These are phyloP conservation scores for Ambrosia artemisiifolia DNA, from an alignment of 129 eudicot species.

Conservation along the genomic window DNA sequence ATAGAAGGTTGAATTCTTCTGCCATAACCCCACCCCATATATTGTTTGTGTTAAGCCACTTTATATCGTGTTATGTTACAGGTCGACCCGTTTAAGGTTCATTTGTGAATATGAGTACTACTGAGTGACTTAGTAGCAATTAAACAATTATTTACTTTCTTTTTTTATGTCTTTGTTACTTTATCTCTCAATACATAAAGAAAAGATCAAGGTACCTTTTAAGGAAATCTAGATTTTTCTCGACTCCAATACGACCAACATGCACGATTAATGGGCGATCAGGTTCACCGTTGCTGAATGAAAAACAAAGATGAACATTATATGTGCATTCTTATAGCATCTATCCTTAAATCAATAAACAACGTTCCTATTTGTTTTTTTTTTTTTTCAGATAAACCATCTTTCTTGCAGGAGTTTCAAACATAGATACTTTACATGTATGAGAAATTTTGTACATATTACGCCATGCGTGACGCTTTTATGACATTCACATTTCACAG, in stretches of 20 bases:
- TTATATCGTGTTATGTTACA: too few species aligned
- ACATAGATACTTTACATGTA: not conserved
- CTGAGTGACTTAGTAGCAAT: too few species aligned
- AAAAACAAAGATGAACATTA: not conserved
- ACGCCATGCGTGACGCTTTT: not conserved
- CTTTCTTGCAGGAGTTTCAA: not conserved
- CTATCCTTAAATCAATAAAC: not conserved
- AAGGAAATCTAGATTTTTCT: constrained; percentile 79
- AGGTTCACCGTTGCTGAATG: constrained; percentile 72
- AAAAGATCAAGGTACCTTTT: constrained; percentile 46
- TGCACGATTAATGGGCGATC: constrained; percentile 80
- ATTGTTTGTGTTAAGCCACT: too few species aligned
- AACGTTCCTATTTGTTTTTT: constrained; percentile 2
- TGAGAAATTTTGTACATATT: not conserved
- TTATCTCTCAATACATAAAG: too few species aligned
- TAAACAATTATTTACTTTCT: too few species aligned
- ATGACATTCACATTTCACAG: not conserved
- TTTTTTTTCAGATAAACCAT: not conserved
- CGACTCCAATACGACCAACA: constrained; percentile 88
- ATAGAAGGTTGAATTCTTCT: too few species aligned
- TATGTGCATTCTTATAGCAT: not conserved
- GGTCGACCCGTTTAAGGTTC: too few species aligned
- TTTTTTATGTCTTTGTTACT: too few species aligned
- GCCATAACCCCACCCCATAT: too few species aligned
- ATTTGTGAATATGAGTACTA: too few species aligned